phyloP scores from a whole-genome alignment of 2,329 filamentous ascomycete genomes.

The Thelonectria blattea region DNA sequence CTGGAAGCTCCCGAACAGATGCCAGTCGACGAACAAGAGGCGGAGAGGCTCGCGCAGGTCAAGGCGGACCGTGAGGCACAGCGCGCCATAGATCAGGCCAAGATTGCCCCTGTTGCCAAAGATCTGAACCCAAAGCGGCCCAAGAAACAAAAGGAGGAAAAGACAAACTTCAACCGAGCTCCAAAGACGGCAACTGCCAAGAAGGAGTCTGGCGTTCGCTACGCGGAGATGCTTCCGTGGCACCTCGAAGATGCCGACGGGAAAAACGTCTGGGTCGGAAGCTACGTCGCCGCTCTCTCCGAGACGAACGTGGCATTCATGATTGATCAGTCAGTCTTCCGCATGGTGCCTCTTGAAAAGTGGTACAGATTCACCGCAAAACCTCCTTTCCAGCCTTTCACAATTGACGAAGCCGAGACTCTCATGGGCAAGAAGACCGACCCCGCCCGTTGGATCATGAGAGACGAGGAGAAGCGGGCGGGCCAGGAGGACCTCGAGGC shows the following conservation, averaged over 20 bases:
- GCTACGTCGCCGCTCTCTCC: constrained; percentile 87
- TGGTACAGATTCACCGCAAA: constrained; percentile 90
- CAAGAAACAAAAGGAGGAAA: constrained; percentile 78
- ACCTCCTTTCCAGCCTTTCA: constrained; percentile 77
- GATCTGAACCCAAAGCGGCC: constrained; percentile 56
- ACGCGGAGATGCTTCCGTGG: constrained; percentile 96
- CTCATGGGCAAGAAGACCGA: constrained; percentile 80
- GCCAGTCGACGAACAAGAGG: constrained; percentile 61
- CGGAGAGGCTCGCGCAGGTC: constrained; percentile 69
- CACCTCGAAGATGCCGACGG: constrained; percentile 96
- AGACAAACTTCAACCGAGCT: constrained; percentile 84
- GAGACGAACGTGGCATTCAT: constrained; percentile 83
- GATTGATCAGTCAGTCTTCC: constrained; percentile 72
- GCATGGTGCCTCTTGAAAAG: constrained; percentile 91
- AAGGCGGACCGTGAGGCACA: constrained; percentile 85
- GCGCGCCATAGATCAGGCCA: constrained; percentile 84
- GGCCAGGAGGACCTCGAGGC: constrained; percentile 66
- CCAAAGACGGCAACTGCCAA: constrained; percentile 80
- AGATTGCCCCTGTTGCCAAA: constrained; percentile 85
- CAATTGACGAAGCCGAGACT: constrained; percentile 84
- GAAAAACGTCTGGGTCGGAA: constrained; percentile 92
- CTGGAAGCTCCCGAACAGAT: constrained; percentile 56
- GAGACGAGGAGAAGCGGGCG: constrained; percentile 65
- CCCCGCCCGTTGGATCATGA: constrained; percentile 81
- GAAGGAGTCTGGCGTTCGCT: constrained; percentile 75